A percentile compares a stretch with the other conserved stretches of the same genome.
Conservation (phyloP, 1,284 basidiomycete species). For the Trichosporon sp. region DNA sequence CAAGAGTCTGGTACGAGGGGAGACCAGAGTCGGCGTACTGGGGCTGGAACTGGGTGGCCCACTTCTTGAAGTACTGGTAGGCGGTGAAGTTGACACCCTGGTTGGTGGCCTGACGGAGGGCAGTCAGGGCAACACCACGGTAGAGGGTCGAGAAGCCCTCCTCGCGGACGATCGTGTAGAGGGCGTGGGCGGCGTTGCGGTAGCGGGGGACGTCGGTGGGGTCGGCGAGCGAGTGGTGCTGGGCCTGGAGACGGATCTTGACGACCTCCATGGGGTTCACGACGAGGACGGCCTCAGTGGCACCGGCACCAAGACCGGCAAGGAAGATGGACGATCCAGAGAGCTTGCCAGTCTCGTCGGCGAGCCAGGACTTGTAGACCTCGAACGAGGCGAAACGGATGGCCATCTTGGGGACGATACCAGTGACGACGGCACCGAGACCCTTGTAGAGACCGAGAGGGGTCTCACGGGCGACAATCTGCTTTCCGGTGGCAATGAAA, state of each 20-base stretch:
- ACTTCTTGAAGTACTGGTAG: slow-evolving; percentile 93
- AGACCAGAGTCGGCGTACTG: slow-evolving; percentile 64
- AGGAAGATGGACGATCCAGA: slow-evolving; percentile 57
- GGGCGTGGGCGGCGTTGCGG: slow-evolving; percentile 94
- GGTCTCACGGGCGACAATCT: slow-evolving; percentile 89
- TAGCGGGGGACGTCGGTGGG: slow-evolving; percentile 92
- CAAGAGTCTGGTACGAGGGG: slow-evolving; percentile 92
- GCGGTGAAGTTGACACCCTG: slow-evolving; percentile 99
- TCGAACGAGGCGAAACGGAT: slow-evolving; percentile 99
- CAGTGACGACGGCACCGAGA: slow-evolving; percentile 93
- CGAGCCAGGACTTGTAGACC: slow-evolving; percentile 81
- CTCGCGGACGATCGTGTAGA: slow-evolving; percentile 91
- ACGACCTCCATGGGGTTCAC: slow-evolving; percentile 99
- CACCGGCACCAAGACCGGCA: slow-evolving; percentile 92
- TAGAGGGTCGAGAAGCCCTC: slow-evolving; percentile 87
- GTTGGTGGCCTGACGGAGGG: slow-evolving; percentile 95
- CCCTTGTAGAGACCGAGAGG: slow-evolving; percentile 97
- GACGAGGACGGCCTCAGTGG: slow-evolving; percentile 89
- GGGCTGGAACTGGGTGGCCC: slow-evolving; percentile 76
- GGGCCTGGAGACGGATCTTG: slow-evolving; percentile 97
- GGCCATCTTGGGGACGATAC: slow-evolving; percentile 99
- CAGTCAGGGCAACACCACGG: slow-evolving; percentile 89
- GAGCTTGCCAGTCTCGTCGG: slow-evolving; percentile 53
- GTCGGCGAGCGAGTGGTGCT: slow-evolving; percentile 80
- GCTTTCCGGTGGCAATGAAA: slow-evolving; percentile 86